Evolutionary conservation across 139 green algal species (phyloP), one percentile per base, ranked within the genome.

Genomic region (Micromonas pusilla): DNA sequence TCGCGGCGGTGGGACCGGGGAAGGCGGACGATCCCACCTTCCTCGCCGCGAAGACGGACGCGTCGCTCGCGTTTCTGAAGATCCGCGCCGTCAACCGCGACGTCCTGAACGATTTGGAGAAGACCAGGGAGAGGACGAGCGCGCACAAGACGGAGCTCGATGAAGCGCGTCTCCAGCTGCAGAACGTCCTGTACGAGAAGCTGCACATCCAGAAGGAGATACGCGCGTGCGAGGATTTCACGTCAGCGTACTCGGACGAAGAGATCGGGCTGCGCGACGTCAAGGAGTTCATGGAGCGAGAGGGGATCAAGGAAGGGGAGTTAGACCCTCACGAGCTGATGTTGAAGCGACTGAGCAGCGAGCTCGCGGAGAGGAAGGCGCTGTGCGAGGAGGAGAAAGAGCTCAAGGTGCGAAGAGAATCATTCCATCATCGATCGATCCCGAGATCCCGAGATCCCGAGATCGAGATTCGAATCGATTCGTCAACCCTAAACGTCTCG

Each of bases 191-290:
- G 0, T 92, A 91, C 39, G 87, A 92, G 72, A 84, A 86, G 78
- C 78, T 85, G 3, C 86, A 92, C 67, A 91, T 91, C 73, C 73
- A 89, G 26, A 92, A 91, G 64, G 89, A 93, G 73, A 92, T 92
- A 20, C 23, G 33, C 28, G 78, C 38, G n/a, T 92, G 88, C 85
- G 66, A 80, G 39, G 86, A 76, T 60, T 92, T 87, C 64, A 68
- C 63, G 36, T 90, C 84, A 38, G 79, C 79, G 28, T 87, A 87
- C 76, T 70, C 66, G 39, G 84, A 90, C 13, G 78, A 73, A 57
- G 45, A 57, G 45, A 57, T 57, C 9, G 45, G 9, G 45, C 16
- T 16, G 45, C 9, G 16, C 16, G 9, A 57, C 9, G 9, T 57
- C 45, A 16, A 57, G 9, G 45, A 57, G 45, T 16, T 57, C 45